Evolutionary conservation across 2,329 filamentous ascomycete species (phyloP), one percentile per base, ranked within the genome.

Genomic region (Colletotrichum brevisporum): DNA sequence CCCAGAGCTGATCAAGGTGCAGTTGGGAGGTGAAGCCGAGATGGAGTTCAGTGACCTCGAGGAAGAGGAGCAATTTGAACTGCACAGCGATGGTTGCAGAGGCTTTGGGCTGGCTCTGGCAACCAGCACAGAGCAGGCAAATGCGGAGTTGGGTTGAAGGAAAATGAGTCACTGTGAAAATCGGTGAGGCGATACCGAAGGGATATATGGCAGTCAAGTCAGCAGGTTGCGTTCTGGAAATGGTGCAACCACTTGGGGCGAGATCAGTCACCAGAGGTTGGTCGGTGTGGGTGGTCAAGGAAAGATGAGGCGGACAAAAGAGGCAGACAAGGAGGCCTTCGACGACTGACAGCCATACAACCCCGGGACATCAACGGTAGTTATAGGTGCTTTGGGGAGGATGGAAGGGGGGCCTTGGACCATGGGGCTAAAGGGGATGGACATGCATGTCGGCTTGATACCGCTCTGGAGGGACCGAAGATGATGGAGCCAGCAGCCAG

Each of bases 101-200:
- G 36, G 64, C 63, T 68, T 70, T 70, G 47, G 63, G 16, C 26
- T 47, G n/a, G 47, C 53, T 60, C 53, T 50, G 47, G 50, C 64
- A 63, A 63, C 52, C 58, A 59, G 67, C 67, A 59, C 67, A 58
- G 57, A 41, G 31, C 41, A 63, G 55, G 59, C 39, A 69, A 59
- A 24, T 72, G 72, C 73, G 72, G 74, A 75, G 74, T 70, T 74
- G 73, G 68, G 74, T 71, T 73, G 71, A 72, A 74, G 76, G 74
- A 73, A 73, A 78, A 79, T 82, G 81, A 82, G 79, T 82, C 80
- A 80, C 76, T 69, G 81, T 83, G 81, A 82, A 81, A 76, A 75
- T 75, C 67, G 76, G 81, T 81, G 81, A 83, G 80, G 76, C 76
- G 75, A 78, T 76, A 73, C 71, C 76, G 75, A 74, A 72, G 71